phyloP scores from a whole-genome alignment of 2,329 filamentous ascomycete genomes.

The Pyricularia pennisetigena region DNA sequence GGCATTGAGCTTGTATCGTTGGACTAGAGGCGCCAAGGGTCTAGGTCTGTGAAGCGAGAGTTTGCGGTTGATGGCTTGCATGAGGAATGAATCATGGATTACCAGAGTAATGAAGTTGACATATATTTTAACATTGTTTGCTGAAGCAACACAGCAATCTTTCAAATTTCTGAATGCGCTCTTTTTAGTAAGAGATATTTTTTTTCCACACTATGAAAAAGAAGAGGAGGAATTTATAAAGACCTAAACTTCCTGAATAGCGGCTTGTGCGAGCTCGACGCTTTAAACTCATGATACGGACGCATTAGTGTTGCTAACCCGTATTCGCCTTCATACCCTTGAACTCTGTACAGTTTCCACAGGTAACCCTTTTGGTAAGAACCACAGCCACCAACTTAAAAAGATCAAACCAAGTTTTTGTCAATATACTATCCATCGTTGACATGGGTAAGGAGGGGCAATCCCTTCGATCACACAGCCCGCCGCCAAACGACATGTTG shows the following conservation, averaged over 20 bases:
- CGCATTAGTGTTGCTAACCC: neutral
- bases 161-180: neutral
- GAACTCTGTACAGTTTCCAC: too few relatives aligned
- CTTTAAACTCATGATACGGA: neutral
- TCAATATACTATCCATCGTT: too few relatives aligned
- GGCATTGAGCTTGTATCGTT: slow-evolving; percentile 43
- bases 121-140: neutral
- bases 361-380: too few relatives aligned
- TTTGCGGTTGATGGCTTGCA: neutral
- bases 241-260: neutral
- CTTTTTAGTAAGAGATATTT: too few relatives aligned
- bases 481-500: too few relatives aligned
- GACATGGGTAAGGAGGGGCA: too few relatives aligned
- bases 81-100: neutral
- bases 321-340: neutral
- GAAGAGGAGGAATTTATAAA: neutral
- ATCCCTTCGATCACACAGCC: too few relatives aligned
- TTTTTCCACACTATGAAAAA: too few relatives aligned
- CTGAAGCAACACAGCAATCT: neutral
- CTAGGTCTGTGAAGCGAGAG: slow-evolving; percentile 17
- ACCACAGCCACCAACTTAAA: too few relatives aligned
- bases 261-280: neutral
- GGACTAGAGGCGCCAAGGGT: slow-evolving; percentile 30
- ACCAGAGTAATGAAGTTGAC: neutral
- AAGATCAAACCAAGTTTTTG: too few relatives aligned